phyloP scores from a whole-genome alignment of 2,329 filamentous ascomycete species.

The Ophiosphaerella herpotricha region DNA sequence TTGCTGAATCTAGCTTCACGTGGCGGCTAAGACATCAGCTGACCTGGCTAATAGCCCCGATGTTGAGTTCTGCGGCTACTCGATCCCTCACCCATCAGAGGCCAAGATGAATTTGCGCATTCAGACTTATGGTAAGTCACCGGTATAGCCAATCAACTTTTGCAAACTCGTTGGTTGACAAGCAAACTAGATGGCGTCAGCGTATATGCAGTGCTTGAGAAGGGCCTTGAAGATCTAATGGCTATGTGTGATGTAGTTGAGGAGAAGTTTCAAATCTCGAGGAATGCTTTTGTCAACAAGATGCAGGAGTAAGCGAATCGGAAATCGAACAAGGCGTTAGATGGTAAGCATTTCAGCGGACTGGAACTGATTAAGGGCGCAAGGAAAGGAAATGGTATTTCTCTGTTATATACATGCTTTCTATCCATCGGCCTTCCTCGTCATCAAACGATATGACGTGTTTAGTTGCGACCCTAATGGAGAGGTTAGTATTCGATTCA shows the following conservation, averaged over 20 bases:
- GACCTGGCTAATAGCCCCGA: slow-evolving; percentile 67
- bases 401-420: slow-evolving; percentile 40
- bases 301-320: slow-evolving; percentile 28
- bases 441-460: neutral
- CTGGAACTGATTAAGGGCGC: slow-evolving; percentile 22
- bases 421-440: slow-evolving; percentile 8
- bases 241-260: slow-evolving; percentile 91
- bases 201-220: slow-evolving; percentile 84
- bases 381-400: slow-evolving; percentile 44
- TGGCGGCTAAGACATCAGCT: neutral
- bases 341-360: slow-evolving; percentile 2
- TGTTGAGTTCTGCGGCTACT: slow-evolving; percentile 97
- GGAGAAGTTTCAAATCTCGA: slow-evolving; percentile 79
- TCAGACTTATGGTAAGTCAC: slow-evolving; percentile 81
- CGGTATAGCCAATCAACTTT: neutral
- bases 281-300: slow-evolving; percentile 62
- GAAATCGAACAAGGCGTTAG: slow-evolving; percentile 42
- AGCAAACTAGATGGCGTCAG: slow-evolving; percentile 68
- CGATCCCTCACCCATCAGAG: slow-evolving; percentile 95
- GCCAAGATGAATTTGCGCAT: slow-evolving; percentile 96
- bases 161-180: neutral
- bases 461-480: slow-evolving; percentile 47
- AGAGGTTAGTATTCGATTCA: slow-evolving; percentile 7
- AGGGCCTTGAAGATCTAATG: slow-evolving; percentile 85
- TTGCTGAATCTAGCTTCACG: neutral